Percentiles rank a stretch among this genome's conserved stretches.
phyloP scores from a whole-genome alignment of 192 early-diverging fungal genomes.

The Thamnidium elegans region DNA sequence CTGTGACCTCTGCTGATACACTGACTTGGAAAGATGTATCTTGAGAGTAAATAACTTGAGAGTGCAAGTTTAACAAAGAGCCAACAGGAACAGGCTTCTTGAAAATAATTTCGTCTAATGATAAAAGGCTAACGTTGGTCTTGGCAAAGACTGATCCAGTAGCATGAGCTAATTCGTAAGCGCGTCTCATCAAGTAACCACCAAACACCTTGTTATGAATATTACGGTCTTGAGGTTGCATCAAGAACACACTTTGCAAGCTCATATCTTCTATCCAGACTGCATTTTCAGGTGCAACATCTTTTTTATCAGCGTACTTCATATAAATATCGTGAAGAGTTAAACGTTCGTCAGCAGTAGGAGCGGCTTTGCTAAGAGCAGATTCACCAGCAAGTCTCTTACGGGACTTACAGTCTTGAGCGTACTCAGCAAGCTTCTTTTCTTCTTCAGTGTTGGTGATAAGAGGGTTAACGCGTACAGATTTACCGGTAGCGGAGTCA shows the following conservation, averaged over 20 bases:
- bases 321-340: constrained; percentile 79
- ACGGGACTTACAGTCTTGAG: constrained; percentile 58
- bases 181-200: constrained; percentile 73
- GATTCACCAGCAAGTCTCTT: constrained; percentile 40
- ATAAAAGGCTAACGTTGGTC: constrained; percentile 53
- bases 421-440: constrained; percentile 63
- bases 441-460: constrained; percentile 71
- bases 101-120: constrained; percentile 77
- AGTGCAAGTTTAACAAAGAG: constrained; percentile 64
- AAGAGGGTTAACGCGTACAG: constrained; percentile 73
- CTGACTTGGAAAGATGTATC: constrained; percentile 60
- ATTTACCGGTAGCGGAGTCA: constrained; percentile 66
- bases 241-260: constrained; percentile 66
- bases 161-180: constrained; percentile 81
- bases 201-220: constrained; percentile 79
- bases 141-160: constrained; percentile 70
- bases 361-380: constrained; percentile 64
- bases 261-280: constrained; percentile 77
- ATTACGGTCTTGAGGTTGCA: constrained; percentile 71
- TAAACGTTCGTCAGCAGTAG: constrained; percentile 74
- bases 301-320: constrained; percentile 61
- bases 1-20: constrained; percentile 59
- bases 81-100: constrained; percentile 85
- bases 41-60: constrained; percentile 77
- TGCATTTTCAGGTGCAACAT: constrained; percentile 41